Conservation (phyloP, 163 green algal genomes). For the Chlamydomonas reinhardtii region DNA sequence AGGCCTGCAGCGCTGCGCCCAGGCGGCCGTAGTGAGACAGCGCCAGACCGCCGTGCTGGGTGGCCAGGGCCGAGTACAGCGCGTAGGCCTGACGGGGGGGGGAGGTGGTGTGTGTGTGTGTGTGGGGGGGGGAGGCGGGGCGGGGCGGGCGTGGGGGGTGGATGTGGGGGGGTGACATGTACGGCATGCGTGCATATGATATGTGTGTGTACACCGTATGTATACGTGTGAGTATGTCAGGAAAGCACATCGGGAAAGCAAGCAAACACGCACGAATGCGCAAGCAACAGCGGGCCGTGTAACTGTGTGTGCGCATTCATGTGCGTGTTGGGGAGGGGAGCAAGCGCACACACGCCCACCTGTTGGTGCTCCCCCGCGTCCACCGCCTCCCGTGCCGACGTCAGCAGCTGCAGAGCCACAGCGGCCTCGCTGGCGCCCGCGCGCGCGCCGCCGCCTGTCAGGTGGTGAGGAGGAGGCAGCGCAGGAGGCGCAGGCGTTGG, state of each 20-base stretch:
- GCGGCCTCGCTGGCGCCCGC: neutral
- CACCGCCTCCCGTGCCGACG: slow-evolving; percentile 16
- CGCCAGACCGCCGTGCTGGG: slow-evolving; percentile 62
- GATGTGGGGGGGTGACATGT: neutral
- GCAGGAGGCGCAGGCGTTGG: neutral
- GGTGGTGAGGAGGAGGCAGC: neutral
- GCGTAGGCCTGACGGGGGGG: neutral
- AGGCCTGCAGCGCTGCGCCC: slow-evolving; percentile 69
- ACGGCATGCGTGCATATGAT: too few species aligned
- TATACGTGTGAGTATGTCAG: too few species aligned
- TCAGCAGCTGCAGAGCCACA: slow-evolving; percentile 26
- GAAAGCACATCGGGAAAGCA: too few species aligned
- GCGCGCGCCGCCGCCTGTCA: too few species aligned
- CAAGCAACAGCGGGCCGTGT: too few species aligned
- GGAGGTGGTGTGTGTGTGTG: too few species aligned
- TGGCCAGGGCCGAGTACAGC: slow-evolving; percentile 56
- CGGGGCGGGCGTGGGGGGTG: neutral
- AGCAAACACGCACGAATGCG: too few species aligned
- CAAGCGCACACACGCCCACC: slow-evolving; percentile 6
- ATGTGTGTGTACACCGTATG: too few species aligned
- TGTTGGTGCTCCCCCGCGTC: slow-evolving; percentile 20
- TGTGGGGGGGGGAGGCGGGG: neutral
- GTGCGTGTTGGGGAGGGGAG: too few species aligned
- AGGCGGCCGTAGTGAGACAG: slow-evolving; percentile 73
- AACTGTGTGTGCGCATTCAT: too few species aligned